phyloP scores from a whole-genome alignment of 306 rosid genomes.

The Bauhinia variegata region DNA sequence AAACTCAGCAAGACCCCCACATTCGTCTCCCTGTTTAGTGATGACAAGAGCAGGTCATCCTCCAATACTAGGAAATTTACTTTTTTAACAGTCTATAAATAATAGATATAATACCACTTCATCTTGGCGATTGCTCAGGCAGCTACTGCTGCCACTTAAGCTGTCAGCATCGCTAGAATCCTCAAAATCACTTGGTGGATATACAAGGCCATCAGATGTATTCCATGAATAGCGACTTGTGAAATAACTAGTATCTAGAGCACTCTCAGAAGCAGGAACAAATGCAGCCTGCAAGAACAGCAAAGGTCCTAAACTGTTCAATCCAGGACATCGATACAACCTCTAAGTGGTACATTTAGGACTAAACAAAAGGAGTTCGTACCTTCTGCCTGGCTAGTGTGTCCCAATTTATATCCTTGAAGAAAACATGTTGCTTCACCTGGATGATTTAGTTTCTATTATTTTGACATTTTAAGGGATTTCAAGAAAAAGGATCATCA shows the following conservation, averaged over 20 bases:
- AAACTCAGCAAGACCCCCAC: conserved; percentile 89
- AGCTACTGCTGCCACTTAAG: conserved; percentile 91
- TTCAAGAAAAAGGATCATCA: conserved; percentile 10
- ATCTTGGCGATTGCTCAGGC: conserved; percentile 87
- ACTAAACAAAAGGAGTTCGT: conserved; percentile 18
- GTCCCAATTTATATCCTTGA: conserved; percentile 97
- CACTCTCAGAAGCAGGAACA: conserved; percentile 96
- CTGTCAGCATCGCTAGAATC: conserved; percentile 94
- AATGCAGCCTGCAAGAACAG: conserved; percentile 88
- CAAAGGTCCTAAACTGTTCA: background rate
- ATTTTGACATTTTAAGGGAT: conserved; percentile 23
- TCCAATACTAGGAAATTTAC: conserved; percentile 13
- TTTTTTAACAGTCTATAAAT: conserved; percentile 6
- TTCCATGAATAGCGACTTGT: conserved; percentile 94
- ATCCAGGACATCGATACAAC: conserved; percentile 22
- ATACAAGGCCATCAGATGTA: conserved; percentile 63
- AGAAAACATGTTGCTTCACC: conserved; percentile 95
- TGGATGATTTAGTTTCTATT: conserved; percentile 45
- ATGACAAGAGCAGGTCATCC: conserved; percentile 45
- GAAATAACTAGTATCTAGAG: conserved; percentile 94
- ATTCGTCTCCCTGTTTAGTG: conserved; percentile 83
- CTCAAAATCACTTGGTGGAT: conserved; percentile 73
- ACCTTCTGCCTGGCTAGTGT: conserved; percentile 99
- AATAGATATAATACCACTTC: conserved; percentile 74
- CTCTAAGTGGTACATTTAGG: conserved; percentile 12